Percentiles rank a stretch among this genome's conserved stretches.
phyloP scores from a whole-genome alignment of 225 moss, liverwort and hornwort species.

The Lunularia cruciata region DNA sequence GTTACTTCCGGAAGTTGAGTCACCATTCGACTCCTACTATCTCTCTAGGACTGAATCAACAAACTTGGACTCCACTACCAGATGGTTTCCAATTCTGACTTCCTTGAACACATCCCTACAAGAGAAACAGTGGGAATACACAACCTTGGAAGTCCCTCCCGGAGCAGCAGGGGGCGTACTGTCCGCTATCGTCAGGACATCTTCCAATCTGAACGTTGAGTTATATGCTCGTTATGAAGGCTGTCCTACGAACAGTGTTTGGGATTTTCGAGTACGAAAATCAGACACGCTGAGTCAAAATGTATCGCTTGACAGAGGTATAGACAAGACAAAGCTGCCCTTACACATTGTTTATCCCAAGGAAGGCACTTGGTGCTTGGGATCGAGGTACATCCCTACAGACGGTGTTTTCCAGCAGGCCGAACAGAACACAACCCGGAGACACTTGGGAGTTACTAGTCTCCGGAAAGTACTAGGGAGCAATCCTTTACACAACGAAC shows the following conservation, averaged over 20 bases:
- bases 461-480: too few species aligned
- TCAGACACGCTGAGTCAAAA: conserved; percentile 1
- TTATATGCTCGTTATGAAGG: conserved; percentile 69
- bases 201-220: conserved; percentile 22
- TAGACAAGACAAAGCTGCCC: conserved; percentile 30
- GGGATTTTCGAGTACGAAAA: conserved; percentile 41
- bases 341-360: conserved; percentile 65
- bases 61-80: conserved; percentile 18
- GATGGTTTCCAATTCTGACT: conserved; percentile 51
- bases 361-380: conserved; percentile 80
- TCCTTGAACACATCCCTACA: conserved; percentile 29
- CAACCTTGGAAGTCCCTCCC: conserved; percentile 50
- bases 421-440: neutral
- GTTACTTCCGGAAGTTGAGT: conserved; percentile 53
- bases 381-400: conserved; percentile 30
- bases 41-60: conserved; percentile 27
- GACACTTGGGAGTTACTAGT: neutral
- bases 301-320: conserved; percentile 1
- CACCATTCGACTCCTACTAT: conserved; percentile 76
- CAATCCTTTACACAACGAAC: too few species aligned
- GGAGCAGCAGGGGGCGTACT: conserved; percentile 73
- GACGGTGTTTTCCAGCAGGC: neutral
- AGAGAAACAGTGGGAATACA: conserved; percentile 56
- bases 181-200: conserved; percentile 50
- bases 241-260: conserved; percentile 44